These are phyloP conservation scores for Neofusicoccum kwambonambiense DNA, from an alignment of 2,329 filamentous ascomycete genomes.

Conservation along the genomic window DNA sequence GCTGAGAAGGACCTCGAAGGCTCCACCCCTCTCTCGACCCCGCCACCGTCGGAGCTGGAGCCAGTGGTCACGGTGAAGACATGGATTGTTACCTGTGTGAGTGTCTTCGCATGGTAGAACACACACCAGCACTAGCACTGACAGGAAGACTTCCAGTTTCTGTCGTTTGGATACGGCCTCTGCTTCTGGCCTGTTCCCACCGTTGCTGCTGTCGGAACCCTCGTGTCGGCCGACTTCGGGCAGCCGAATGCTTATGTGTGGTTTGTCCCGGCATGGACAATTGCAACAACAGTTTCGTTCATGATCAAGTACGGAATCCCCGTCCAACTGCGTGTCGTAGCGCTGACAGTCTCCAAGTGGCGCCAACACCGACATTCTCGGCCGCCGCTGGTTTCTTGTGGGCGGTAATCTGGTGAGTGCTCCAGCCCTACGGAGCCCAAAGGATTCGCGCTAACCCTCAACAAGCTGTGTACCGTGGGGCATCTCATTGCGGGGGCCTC, in stretches of 20 bases:
- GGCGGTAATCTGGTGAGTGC: slow-evolving; percentile 41
- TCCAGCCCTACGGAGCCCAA: too few relatives aligned
- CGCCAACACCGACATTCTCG: slow-evolving; percentile 50
- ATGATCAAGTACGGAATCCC: slow-evolving; percentile 16
- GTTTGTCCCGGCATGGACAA: slow-evolving; percentile 26
- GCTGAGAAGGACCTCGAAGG: neutral
- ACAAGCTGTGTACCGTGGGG: neutral
- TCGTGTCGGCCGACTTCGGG: neutral
- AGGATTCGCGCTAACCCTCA: neutral
- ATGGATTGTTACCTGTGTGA: neutral
- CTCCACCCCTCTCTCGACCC: neutral
- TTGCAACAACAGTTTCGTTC: slow-evolving; percentile 24
- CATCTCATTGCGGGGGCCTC: slow-evolving; percentile 20
- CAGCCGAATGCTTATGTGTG: slow-evolving; percentile 19
- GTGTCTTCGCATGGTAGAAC: neutral
- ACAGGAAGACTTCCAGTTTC: slow-evolving; percentile 17
- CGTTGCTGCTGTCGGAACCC: slow-evolving; percentile 25
- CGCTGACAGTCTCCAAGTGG: slow-evolving; percentile 19
- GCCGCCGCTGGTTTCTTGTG: slow-evolving; percentile 48
- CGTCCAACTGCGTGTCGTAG: too few relatives aligned
- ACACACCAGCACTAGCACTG: too few relatives aligned
- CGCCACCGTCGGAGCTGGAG: neutral
- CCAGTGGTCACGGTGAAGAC: slow-evolving; percentile 7
- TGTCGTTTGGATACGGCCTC: slow-evolving; percentile 29
- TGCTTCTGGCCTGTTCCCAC: slow-evolving; percentile 32